Evolutionary conservation across 1,284 basidiomycete species (phyloP).

Genomic region (Cerrena zonata): DNA sequence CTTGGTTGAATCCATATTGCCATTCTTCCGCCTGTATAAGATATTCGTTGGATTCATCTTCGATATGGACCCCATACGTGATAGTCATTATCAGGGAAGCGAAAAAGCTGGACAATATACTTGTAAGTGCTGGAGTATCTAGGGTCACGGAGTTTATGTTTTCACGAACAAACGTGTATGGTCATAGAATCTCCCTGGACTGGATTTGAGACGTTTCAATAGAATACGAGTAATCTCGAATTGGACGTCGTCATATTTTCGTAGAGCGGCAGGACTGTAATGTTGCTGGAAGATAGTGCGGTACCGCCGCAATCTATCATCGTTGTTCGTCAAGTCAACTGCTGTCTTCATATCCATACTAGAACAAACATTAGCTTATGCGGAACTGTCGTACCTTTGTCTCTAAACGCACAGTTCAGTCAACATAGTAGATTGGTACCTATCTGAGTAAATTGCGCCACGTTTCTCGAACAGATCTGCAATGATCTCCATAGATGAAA

Average conservation of each 20-base stretch:
- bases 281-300: constrained; percentile 5
- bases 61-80: constrained; percentile 1
- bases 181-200: background rate
- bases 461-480: constrained; percentile 21
- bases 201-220: background rate
- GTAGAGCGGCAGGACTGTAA: background rate
- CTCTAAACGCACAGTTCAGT: constrained; percentile 7
- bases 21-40: background rate
- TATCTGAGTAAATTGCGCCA: constrained; percentile 26
- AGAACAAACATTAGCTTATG: background rate
- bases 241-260: background rate
- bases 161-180: background rate
- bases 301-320: background rate
- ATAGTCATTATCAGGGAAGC: background rate
- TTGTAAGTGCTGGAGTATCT: background rate
- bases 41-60: background rate
- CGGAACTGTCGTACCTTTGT: no score
- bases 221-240: background rate
- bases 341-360: constrained; percentile 5
- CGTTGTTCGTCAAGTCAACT: constrained; percentile 2
- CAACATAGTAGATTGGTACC: constrained; percentile 9
- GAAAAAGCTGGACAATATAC: background rate
- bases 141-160: background rate
- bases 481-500: constrained; percentile 21
- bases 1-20: background rate